Evolutionary conservation across 78 protist species (phyloP).

Genomic region (Bigelowiella natans): DNA sequence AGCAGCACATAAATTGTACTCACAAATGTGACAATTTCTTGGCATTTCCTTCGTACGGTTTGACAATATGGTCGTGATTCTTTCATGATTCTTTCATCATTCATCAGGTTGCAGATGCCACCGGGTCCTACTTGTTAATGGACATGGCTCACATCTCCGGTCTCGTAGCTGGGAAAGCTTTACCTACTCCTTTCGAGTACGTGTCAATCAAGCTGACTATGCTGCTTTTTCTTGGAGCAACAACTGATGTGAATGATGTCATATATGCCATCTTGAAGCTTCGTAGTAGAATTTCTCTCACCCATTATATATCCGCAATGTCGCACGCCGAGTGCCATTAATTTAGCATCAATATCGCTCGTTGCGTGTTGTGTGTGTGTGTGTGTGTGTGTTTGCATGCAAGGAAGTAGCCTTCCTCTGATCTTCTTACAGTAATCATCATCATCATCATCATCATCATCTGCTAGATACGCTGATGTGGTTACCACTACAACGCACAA

Average conservation of each 20-base stretch:
- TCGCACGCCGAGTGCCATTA: too few species aligned
- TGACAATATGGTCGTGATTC: too few species aligned
- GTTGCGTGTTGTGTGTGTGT: conserved; percentile 23
- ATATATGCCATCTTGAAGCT: too few species aligned
- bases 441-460: conserved; percentile 64
- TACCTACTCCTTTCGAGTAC: conserved; percentile 73
- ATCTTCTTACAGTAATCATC: too few species aligned
- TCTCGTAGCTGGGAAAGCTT: conserved; percentile 72
- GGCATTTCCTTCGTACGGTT: too few species aligned
- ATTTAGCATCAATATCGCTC: conserved; percentile 80
- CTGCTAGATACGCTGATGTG: conserved; percentile 83
- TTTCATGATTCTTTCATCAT: too few species aligned
- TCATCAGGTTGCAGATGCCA: conserved; percentile 20
- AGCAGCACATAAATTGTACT: too few species aligned
- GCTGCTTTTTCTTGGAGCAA: too few species aligned
- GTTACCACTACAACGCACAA: conserved; percentile 99
- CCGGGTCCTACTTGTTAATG: conserved; percentile 73
- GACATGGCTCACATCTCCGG: conserved; percentile 99
- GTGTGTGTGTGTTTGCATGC: not conserved
- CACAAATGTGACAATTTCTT: too few species aligned
- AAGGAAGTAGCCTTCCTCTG: not conserved
- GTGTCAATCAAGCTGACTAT: conserved; percentile 54
- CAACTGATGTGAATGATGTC: too few species aligned
- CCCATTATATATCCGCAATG: too few species aligned
- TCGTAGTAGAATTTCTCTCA: too few species aligned